Evolutionary conservation across 805 yeast species (phyloP).

Genomic region (Metschnikowia sp.): DNA sequence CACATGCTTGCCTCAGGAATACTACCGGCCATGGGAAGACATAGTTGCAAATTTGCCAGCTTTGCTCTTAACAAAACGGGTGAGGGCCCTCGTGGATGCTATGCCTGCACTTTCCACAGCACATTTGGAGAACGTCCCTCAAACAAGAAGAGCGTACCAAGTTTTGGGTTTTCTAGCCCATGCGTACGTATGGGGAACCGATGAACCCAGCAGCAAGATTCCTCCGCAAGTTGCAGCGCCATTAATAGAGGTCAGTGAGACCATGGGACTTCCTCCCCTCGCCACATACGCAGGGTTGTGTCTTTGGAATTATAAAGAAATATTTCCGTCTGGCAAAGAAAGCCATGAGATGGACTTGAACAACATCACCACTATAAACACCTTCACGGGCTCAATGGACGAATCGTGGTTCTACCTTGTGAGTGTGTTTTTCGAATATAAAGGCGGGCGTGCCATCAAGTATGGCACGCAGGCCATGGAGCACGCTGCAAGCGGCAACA

Average conservation of each 20-base stretch:
- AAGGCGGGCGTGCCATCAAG: slow-evolving; percentile 69
- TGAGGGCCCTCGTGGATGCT: slow-evolving; percentile 61
- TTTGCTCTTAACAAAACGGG: slow-evolving; percentile 58
- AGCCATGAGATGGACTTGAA: slow-evolving; percentile 49
- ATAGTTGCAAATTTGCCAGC: slow-evolving; percentile 68
- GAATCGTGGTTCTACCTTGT: slow-evolving; percentile 94
- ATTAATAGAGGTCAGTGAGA: slow-evolving; percentile 52
- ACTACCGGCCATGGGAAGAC: slow-evolving; percentile 76
- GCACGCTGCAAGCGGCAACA: slow-evolving; percentile 48
- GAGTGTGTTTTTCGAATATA: slow-evolving; percentile 79
- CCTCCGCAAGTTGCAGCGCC: slow-evolving; percentile 75
- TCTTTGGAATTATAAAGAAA: slow-evolving; percentile 80
- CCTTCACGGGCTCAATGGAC: slow-evolving; percentile 87
- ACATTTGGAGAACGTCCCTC: slow-evolving; percentile 41
- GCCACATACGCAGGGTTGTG: slow-evolving; percentile 86
- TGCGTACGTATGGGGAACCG: slow-evolving; percentile 86
- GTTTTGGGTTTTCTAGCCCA: slow-evolving; percentile 77
- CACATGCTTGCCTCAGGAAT: slow-evolving; percentile 52
- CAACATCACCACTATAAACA: slow-evolving; percentile 71
- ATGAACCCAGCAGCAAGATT: slow-evolving; percentile 54
- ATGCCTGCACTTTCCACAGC: slow-evolving; percentile 56
- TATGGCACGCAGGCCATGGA: slow-evolving; percentile 66
- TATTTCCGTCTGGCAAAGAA: slow-evolving; percentile 40
- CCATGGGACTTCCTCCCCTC: slow-evolving; percentile 75
- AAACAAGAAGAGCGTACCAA: slow-evolving; percentile 77